A percentile compares a stretch with the other conserved stretches of the same genome.
These are phyloP conservation scores for Quercus glauca DNA, from an alignment of 306 rosid species.

Conservation along the genomic window DNA sequence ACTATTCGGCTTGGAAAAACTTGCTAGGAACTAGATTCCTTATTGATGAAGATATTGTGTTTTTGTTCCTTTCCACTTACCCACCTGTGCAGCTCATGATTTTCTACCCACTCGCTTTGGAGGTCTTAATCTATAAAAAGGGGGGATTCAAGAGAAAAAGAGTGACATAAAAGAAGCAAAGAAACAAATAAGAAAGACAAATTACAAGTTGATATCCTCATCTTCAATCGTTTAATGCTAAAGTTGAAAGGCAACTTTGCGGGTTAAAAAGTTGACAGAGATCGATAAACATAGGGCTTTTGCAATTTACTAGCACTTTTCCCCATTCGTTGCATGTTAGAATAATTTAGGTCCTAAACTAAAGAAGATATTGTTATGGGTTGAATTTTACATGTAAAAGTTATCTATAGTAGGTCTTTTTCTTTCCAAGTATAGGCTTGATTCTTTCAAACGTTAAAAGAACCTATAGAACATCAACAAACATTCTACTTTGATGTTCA, in stretches of 20 bases:
- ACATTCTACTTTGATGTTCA: too few relatives aligned
- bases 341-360: background rate
- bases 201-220: conserved; percentile 33
- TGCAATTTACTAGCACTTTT: background rate
- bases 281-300: conserved; percentile 46
- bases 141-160: conserved; percentile 24
- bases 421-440: too few relatives aligned
- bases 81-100: conserved; percentile 20
- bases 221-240: conserved; percentile 39
- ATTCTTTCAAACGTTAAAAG: too few relatives aligned
- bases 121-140: conserved; percentile 48
- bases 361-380: too few relatives aligned
- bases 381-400: too few relatives aligned
- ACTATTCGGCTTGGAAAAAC: conserved; percentile 1
- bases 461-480: too few relatives aligned
- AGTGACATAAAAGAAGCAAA: conserved; percentile 16
- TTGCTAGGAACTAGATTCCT: conserved; percentile 34
- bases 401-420: too few relatives aligned
- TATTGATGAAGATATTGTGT: conserved; percentile 44
- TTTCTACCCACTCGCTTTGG: conserved; percentile 34
- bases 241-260: conserved; percentile 58
- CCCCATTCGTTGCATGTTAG: background rate
- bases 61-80: background rate
- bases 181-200: conserved; percentile 45
- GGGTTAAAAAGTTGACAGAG: conserved; percentile 43